Base-by-base conservation (phyloP, 2,329 filamentous ascomycete species). In the Beauveria scarabaeidicola region DNA sequence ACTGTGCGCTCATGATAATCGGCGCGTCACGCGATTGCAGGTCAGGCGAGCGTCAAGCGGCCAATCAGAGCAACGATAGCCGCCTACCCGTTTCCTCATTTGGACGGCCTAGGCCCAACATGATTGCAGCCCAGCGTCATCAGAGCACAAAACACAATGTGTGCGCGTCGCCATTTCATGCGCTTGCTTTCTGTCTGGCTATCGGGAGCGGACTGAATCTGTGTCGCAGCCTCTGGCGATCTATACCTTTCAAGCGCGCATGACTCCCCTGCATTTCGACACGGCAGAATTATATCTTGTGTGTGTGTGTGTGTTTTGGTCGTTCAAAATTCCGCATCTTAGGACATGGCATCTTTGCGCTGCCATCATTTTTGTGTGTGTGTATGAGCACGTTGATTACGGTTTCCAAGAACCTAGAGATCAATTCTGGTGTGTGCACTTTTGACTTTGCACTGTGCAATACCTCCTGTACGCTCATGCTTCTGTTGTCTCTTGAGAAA, bases 401-500 rank as follows among this genome's bases (percentile, higher is more conserved):
- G 38, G n/a, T 25, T 48, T 9, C 17, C 11, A 43, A 19, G 10
- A 19, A 36, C 40, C 19, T 13, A 36, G 11, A 40, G 4, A 3
- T 27, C 13, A 9, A 17, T 38, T n/a, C 21, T 27, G 56, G 29
- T 27, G 25, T n/a, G 15, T 38, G 19, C 21, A 3, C 32, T 36
- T 36, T 36, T 13, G 11, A 13, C 32, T 36, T 36, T 29, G n/a
- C 7, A 21, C 32, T 15, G 32, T 27, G 40, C 41, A 36, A 25
- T 23, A 10, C n/a, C 38, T 40, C n/a, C 48, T n/a, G 15, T 21
- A n/a, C 41, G 47, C 44, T 43, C 43, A 21, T 54, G 13, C 21
- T 50, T 53, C 41, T 36, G 41, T 59, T 54, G 47, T 60, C 58
- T 54, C 38, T 61, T 53, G 25, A 58, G 17, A 61, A 61, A 52